Percentiles rank a stretch among this genome's conserved stretches.
Evolutionary conservation across 371 early-diverging fungal species (phyloP).

Genomic region (Dichotomocladium elegans): DNA sequence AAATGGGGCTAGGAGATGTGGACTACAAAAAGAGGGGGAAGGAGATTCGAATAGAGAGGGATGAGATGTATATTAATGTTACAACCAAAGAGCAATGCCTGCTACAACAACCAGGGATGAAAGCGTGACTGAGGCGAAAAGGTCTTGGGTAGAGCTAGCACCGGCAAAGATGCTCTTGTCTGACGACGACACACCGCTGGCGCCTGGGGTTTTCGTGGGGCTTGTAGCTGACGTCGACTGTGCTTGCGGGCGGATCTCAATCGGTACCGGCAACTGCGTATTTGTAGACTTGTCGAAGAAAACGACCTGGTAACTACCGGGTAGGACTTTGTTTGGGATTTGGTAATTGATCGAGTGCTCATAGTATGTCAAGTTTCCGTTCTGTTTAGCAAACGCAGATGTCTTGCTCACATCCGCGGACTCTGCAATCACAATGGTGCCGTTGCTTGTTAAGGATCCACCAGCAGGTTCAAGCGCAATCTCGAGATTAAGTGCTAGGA

Average conservation of each 20-base stretch:
- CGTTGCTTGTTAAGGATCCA: not conserved
- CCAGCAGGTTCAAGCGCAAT: conserved; percentile 3
- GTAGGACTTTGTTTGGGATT: conserved; percentile 29
- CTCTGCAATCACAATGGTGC: conserved; percentile 24
- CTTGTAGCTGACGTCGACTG: conserved; percentile 27
- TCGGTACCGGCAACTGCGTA: conserved; percentile 38
- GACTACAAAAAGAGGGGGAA: no score
- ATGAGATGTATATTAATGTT: conserved; percentile 7
- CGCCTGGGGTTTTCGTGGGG: conserved; percentile 14
- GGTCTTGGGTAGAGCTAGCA: conserved; percentile 8
- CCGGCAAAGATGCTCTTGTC: conserved; percentile 32
- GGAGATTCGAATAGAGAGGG: no score
- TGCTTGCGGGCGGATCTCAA: conserved; percentile 42
- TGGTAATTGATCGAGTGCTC: conserved; percentile 46
- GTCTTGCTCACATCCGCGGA: conserved; percentile 43
- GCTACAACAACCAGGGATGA: conserved; percentile 26
- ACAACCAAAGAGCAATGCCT: conserved; percentile 26
- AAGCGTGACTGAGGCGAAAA: conserved; percentile 13
- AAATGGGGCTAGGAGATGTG: no score
- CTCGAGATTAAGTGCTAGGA: conserved; percentile 9
- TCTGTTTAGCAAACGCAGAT: conserved; percentile 33
- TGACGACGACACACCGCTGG: conserved; percentile 22
- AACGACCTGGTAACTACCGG: conserved; percentile 38
- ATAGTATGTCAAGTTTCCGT: conserved; percentile 41
- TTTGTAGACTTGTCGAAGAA: conserved; percentile 40